Base-by-base conservation (phyloP, 495 filamentous ascomycete species). In the Aspergillus asperescens region DNA sequence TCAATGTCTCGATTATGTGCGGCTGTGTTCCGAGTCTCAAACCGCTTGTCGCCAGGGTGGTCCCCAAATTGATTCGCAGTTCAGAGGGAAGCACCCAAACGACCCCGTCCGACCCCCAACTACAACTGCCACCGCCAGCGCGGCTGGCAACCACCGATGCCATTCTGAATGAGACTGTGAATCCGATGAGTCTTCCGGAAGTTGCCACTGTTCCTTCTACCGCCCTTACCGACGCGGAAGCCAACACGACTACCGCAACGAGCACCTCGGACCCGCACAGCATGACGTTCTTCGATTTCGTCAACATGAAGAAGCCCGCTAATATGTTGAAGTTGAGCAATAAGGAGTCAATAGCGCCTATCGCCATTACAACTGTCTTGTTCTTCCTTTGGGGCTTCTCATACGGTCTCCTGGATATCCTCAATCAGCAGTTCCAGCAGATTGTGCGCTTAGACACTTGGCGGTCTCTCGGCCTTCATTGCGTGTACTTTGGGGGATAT, bases 361-460 rank as follows among this genome's bases (percentile, higher is more conserved):
- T 79, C 18, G 74, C 74, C 23, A 66, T 89, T 28, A 83, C 87
- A 41, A 90, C 85, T 7, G 73, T 89, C 48, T 73, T 92, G 3
- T 92, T 90, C 69, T 91, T 94, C 67, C 74, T 93, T 6, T 91
- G 86, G 89, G 88, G 90, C 0, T 88, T 95, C 55, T 84, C 86
- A 0, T 93, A 94, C 62, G 88, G 89, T 12, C 77, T 95, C 23
- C 76, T 94, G 9, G 84, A 87, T 50, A 78, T 84, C 1, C 76
- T 94, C 37, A 92, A 93, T 60, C 67, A 72, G 5, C 77, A 80
- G 53, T 81, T 82, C 52, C 69, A 78, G 57, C 55, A 52, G 2
- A 73, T 82, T 22, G 67, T 75, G 4, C 46, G 74, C 47, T 55
- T 86, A 8, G 69, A 67, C 38, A 35, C 62, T 3, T 75, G 71